phyloP scores from a whole-genome alignment of 768 basidiomycete genomes.

The Coprinopsis strossmayeri region DNA sequence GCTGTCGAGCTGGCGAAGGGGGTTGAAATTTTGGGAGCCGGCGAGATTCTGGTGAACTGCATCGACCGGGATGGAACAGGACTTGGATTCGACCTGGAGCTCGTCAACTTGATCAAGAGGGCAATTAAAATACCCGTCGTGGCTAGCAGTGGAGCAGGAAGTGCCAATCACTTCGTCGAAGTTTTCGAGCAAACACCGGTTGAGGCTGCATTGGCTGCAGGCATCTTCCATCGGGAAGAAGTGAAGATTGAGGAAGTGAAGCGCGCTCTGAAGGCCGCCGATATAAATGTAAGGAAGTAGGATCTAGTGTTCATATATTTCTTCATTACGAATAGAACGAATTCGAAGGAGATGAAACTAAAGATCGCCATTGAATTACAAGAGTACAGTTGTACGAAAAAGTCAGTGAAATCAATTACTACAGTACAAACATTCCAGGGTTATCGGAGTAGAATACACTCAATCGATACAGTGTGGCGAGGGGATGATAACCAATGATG shows the following conservation, averaged over 20 bases:
- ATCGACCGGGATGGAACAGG: conserved; percentile 96
- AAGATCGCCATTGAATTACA: neutral
- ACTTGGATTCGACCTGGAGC: conserved; percentile 82
- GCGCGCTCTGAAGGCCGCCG: conserved; percentile 35
- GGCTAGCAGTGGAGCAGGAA: conserved; percentile 91
- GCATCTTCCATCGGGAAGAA: conserved; percentile 91
- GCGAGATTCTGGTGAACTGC: conserved; percentile 91
- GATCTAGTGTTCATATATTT: neutral
- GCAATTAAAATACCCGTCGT: conserved; percentile 88
- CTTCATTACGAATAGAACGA: neutral
- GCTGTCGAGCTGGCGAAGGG: conserved; percentile 89
- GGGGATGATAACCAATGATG: neutral
- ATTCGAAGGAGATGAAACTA: neutral
- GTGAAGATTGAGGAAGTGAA: conserved; percentile 85
- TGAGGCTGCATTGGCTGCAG: conserved; percentile 92
- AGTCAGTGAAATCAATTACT: neutral
- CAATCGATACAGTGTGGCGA: neutral
- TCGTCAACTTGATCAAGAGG: conserved; percentile 68
- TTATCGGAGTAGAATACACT: neutral
- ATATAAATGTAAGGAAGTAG: conserved; percentile 37
- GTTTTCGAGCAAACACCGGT: conserved; percentile 76
- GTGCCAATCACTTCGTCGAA: conserved; percentile 74
- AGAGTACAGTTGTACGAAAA: neutral
- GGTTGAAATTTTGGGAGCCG: conserved; percentile 87
- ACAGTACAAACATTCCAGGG: neutral